Base-by-base conservation (phyloP, 2,329 filamentous ascomycete species). In the Tolypocladium pustulatum region DNA sequence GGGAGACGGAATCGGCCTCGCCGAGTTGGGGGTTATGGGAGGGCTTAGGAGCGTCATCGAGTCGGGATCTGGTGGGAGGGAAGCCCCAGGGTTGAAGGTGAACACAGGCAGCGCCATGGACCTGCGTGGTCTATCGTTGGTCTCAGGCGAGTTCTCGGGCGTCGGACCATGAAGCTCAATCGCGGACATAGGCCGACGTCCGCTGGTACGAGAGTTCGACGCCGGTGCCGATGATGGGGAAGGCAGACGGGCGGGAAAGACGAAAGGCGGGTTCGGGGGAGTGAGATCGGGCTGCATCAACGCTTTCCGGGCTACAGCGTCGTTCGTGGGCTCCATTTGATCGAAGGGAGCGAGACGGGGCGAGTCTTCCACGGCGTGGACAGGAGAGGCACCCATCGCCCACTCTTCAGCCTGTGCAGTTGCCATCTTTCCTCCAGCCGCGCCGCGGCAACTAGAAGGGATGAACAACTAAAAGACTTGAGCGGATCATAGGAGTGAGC, bases 251-350 rank as follows among this genome's bases (percentile, higher is more conserved):
- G 76, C 71, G 1, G 85, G 86, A 65, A 88, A 88, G 59, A 84
- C 78, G 65, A 88, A 88, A 7, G 79, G 80, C 36, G 86, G 85
- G 57, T 88, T 88, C 54, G 84, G 84, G 56, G 76, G 76, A 57
- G 81, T 80, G 12, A 64, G 52, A 36, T 65, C 61, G 55, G 59
- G 55, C 30, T 55, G 59, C n/a, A 57, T 46, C 9, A 57, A 60
- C 0, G 59, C 40, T 17, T 67, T 56, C 15, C 55, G 46, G 25
- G 40, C 34, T 32, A 53, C 34, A 13, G 8, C 30, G 17, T 37
- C 12, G 12, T 34, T 43, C 12, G 51, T 37, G 9, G 37, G 32
- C 13, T 30, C 37, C 36, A 60, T 55, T 34, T 60, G 59, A 58
- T 67, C 65, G 27, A 65, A 58, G 46, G 62, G 59, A 59, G 58